phyloP scores from a whole-genome alignment of 2,329 filamentous ascomycete genomes.

The Aspergillus ochraceus region DNA sequence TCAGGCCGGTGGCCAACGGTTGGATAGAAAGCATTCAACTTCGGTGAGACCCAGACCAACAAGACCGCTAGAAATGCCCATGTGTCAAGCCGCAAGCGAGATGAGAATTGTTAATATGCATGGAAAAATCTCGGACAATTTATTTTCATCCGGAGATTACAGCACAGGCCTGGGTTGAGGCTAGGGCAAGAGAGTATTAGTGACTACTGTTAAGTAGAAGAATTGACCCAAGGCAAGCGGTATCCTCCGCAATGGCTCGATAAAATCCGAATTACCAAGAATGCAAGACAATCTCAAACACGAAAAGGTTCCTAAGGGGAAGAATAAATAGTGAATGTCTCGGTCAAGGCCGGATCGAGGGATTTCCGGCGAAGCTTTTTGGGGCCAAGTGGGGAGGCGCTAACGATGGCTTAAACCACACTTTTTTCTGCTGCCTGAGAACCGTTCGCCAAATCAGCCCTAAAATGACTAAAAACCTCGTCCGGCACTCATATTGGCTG shows the following conservation, averaged over 20 bases:
- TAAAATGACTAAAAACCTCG: not conserved
- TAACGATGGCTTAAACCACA: not conserved
- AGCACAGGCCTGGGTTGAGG: too few relatives aligned
- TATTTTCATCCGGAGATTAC: not conserved
- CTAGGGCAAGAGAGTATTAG: too few relatives aligned
- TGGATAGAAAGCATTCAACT: too few relatives aligned
- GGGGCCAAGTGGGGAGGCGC: not conserved
- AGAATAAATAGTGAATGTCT: not conserved
- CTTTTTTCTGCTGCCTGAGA: not conserved
- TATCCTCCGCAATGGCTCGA: not conserved
- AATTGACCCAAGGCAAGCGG: too few relatives aligned
- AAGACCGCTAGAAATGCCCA: too few relatives aligned
- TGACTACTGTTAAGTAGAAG: too few relatives aligned
- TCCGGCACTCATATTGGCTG: not conserved
- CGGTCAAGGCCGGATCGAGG: not conserved
- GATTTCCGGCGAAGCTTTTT: not conserved
- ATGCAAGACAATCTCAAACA: not conserved
- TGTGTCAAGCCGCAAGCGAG: too few relatives aligned
- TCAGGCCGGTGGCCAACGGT: too few relatives aligned
- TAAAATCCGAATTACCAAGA: not conserved
- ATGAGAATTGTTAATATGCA: not conserved
- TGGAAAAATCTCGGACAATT: not conserved
- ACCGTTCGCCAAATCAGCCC: not conserved
- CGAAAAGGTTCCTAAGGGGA: too few relatives aligned
- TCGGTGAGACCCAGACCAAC: too few relatives aligned